Percentiles rank a stretch among this genome's conserved stretches.
phyloP scores from a whole-genome alignment of 345 rosid species.

The Odontarrhena argentea region DNA sequence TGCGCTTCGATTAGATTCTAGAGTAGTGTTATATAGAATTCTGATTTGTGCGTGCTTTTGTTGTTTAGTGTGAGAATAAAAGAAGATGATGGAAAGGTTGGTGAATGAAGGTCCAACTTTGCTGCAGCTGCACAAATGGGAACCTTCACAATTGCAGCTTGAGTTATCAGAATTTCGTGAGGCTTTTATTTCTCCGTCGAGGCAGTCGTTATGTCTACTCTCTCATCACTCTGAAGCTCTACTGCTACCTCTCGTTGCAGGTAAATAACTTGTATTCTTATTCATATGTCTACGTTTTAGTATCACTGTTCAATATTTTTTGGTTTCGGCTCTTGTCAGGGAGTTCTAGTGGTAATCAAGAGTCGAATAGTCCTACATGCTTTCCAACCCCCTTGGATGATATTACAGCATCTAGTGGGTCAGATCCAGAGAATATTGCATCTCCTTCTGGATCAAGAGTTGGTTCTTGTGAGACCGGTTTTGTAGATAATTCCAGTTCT shows the following conservation, averaged over 20 bases:
- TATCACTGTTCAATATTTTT: neutral
- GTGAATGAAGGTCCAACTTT: slow-evolving; percentile 56
- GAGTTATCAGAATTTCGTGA: slow-evolving; percentile 80
- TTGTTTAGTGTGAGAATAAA: slow-evolving; percentile 24
- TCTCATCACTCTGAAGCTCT: slow-evolving; percentile 73
- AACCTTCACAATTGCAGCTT: slow-evolving; percentile 54
- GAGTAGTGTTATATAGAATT: slow-evolving; percentile 14
- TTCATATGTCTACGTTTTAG: slow-evolving; percentile 8
- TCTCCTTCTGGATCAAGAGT: slow-evolving; percentile 55
- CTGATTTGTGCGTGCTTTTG: slow-evolving; percentile 25
- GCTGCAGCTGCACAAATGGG: slow-evolving; percentile 86
- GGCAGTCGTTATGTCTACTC: slow-evolving; percentile 62
- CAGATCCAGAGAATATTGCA: slow-evolving; percentile 50
- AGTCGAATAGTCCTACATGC: slow-evolving; percentile 46
- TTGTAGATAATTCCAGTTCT: slow-evolving; percentile 43
- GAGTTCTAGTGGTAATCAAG: slow-evolving; percentile 44
- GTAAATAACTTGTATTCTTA: slow-evolving; percentile 42
- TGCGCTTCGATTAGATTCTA: slow-evolving; percentile 22
- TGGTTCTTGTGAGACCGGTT: slow-evolving; percentile 51
- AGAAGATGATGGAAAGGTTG: slow-evolving; percentile 56
- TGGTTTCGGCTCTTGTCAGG: slow-evolving; percentile 38
- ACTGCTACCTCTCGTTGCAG: slow-evolving; percentile 69
- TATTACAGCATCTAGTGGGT: slow-evolving; percentile 40
- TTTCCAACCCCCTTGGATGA: slow-evolving; percentile 22
- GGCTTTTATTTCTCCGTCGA: slow-evolving; percentile 89